These are phyloP conservation scores for Gossypium bickii DNA, from an alignment of 345 rosid species.

Conservation along the genomic window DNA sequence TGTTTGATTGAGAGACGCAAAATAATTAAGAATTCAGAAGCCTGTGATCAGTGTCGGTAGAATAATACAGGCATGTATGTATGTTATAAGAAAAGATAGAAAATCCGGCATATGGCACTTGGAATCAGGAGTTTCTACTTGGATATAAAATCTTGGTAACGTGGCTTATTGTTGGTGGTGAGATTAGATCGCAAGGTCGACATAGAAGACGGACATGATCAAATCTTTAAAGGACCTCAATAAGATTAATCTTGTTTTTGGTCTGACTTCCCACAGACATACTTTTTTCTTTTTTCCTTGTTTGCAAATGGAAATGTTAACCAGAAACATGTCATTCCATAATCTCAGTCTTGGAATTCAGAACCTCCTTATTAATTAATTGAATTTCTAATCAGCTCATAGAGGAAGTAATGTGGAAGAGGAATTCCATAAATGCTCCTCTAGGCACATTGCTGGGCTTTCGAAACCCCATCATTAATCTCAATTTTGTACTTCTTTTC, in stretches of 20 bases:
- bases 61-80: not conserved
- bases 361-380: not conserved
- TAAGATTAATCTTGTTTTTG: not conserved
- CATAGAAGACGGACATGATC: not conserved
- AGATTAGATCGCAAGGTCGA: not conserved
- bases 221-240: not conserved
- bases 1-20: too few relatives aligned
- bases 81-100: not conserved
- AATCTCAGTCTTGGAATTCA: not conserved
- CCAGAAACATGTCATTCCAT: not conserved
- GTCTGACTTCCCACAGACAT: conserved; percentile 11
- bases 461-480: not conserved
- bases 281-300: not conserved
- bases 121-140: not conserved
- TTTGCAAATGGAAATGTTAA: not conserved
- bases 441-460: not conserved
- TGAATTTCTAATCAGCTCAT: not conserved
- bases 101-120: not conserved
- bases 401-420: not conserved
- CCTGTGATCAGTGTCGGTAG: not conserved
- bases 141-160: not conserved
- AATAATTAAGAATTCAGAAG: not conserved
- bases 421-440: not conserved
- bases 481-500: too few relatives aligned
- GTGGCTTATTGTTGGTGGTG: not conserved